phyloP scores from a whole-genome alignment of 2,329 filamentous ascomycete genomes.

The Colletotrichum australisinense region DNA sequence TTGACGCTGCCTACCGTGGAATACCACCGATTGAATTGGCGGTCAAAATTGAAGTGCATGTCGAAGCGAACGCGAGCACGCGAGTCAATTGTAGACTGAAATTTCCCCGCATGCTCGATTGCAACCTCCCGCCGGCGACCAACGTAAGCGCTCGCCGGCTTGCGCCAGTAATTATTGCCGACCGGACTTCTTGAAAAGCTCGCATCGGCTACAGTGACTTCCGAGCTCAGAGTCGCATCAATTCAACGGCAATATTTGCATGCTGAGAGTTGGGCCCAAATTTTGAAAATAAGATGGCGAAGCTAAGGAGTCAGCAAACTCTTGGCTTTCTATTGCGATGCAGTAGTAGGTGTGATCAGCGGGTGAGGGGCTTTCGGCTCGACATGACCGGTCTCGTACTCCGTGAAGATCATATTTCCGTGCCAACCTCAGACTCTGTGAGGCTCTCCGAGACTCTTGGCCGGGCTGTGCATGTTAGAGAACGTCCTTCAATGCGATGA shows the following conservation, averaged over 20 bases:
- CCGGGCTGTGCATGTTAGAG: constrained; percentile 25
- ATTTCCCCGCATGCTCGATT: no score
- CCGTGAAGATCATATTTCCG: background rate
- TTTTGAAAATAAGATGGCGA: background rate
- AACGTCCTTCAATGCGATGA: background rate
- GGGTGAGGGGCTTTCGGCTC: constrained; percentile 2
- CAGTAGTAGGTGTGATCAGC: constrained; percentile 6
- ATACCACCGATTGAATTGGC: background rate
- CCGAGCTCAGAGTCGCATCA: constrained; percentile 1
- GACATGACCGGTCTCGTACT: constrained; percentile 8
- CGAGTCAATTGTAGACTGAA: background rate
- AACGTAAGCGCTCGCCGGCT: background rate
- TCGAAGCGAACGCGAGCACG: background rate
- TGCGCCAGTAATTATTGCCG: constrained; percentile 3
- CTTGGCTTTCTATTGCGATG: constrained; percentile 9
- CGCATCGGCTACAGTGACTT: constrained; percentile 1
- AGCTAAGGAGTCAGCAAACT: background rate
- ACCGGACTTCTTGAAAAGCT: background rate
- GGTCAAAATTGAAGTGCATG: background rate
- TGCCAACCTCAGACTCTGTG: background rate
- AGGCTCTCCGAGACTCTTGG: constrained; percentile 27
- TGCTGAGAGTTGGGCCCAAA: background rate
- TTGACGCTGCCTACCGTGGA: background rate
- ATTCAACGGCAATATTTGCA: background rate
- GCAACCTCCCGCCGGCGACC: background rate